Conservation (phyloP, 2,329 filamentous ascomycete genomes). For the Alternaria rosae region DNA sequence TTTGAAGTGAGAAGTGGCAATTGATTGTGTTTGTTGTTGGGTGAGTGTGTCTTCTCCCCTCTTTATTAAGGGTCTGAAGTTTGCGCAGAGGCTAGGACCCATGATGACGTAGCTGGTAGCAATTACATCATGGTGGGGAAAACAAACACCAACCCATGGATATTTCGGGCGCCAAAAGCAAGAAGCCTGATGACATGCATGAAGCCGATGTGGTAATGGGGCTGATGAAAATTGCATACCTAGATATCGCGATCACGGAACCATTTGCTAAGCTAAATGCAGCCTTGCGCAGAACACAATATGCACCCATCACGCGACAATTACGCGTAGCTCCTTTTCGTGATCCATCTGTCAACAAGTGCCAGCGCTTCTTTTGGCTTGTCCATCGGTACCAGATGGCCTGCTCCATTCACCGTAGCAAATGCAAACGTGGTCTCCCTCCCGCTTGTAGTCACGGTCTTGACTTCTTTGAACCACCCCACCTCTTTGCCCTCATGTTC, state of each 20-base stretch:
- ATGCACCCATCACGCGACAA: slow-evolving; percentile 1
- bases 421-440: slow-evolving; percentile 45
- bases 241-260: slow-evolving; percentile 2
- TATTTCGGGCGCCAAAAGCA: slow-evolving; percentile 23
- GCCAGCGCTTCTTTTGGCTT: slow-evolving; percentile 43
- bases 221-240: slow-evolving; percentile 5
- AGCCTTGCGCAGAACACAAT: neutral
- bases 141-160: slow-evolving; percentile 13
- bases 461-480: slow-evolving; percentile 48
- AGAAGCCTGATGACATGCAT: slow-evolving; percentile 19
- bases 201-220: slow-evolving; percentile 8
- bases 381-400: slow-evolving; percentile 53
- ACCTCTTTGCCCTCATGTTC: slow-evolving; percentile 32
- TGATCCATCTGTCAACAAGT: slow-evolving; percentile 41
- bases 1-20: slow-evolving; percentile 1
- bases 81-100: slow-evolving; percentile 16
- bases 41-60: slow-evolving; percentile 6
- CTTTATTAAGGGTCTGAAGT: slow-evolving; percentile 18
- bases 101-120: slow-evolving; percentile 31
- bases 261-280: neutral
- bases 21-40: neutral
- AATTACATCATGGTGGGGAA: slow-evolving; percentile 39
- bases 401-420: slow-evolving; percentile 50
- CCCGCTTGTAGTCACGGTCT: slow-evolving; percentile 34
- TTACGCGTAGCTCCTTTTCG: slow-evolving; percentile 39